Evolutionary conservation across 2,329 filamentous ascomycete genomes (phyloP), one percentile per base, ranked within the genome.

Genomic region (Raffaelea deltoideospora): DNA sequence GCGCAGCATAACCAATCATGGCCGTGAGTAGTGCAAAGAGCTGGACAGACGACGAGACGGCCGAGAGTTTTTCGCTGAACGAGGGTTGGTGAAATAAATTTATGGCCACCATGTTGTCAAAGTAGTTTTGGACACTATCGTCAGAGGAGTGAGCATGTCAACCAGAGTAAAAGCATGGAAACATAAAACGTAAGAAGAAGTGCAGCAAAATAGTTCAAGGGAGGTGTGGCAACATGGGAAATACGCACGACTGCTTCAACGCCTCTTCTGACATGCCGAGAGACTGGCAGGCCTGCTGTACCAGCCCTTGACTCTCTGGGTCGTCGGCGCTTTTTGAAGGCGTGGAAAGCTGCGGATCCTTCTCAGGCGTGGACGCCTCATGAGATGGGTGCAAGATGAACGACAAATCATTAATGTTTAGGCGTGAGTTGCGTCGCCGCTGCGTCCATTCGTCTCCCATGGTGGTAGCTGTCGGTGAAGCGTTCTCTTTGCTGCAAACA

Each of bases 61-160:
- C 7, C 3, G 11, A 13, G 17, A 37, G 6, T 30, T 33, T 37
- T 3, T 21, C 24, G 8, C 11, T 30, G 32, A 37, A 37, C 5
- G 36, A 33, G 23, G 36, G 36, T 15, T 19, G 19, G 19, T 37
- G 36, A 19, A 37, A 37, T 13, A 37, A 30, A 23, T 21, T 37
- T 14, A 37, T 37, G 30, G 30, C 31, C 2, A 37, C 36, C 36
- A 37, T 37, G 26, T 37, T 37, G 23, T 31, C 36, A 37, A 37
- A 37, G 31, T 37, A 37, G 17, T 13, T 24, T 19, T 29, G 23
- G 13, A 26, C 8, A 8, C 23, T 26, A 13, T 8, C 23, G 8
- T 8, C 13, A 8, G 8, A 26, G 23, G 8, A 26, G 13, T 17
- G 36, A 26, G 23, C 8, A 8, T 8, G 23, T 26, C 23, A 26